Percentiles rank a stretch among this genome's conserved stretches.
Conservation (phyloP, 345 rosid genomes). For the Murraya paniculata region DNA sequence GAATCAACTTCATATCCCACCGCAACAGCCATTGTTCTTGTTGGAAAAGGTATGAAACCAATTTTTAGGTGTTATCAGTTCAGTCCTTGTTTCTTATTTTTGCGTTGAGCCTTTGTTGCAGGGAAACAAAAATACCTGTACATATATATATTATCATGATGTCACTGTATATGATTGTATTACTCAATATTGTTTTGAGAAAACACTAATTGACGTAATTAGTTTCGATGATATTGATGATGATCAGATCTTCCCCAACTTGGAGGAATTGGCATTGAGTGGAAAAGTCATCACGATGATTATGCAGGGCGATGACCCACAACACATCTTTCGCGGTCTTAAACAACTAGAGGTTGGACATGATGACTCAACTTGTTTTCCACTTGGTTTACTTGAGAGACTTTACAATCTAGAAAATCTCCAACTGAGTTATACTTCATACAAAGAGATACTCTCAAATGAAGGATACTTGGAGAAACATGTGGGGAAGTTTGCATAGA, state of each 20-base stretch:
- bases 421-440: no score
- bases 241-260: constrained; percentile 15
- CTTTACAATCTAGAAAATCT: no score
- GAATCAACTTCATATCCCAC: neutral
- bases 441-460: no score
- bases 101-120: no score
- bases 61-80: no score
- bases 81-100: neutral
- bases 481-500: no score
- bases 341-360: neutral
- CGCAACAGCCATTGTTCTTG: neutral
- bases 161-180: neutral
- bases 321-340: neutral
- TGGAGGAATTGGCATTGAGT: constrained; percentile 11
- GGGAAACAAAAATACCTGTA: no score
- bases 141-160: no score
- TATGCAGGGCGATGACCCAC: neutral
- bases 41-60: neutral
- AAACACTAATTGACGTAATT: neutral
- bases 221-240: no score
- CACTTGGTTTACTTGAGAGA: no score
- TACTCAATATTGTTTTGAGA: neutral
- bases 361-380: no score
- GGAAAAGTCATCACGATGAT: neutral
- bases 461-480: no score